Conservation (phyloP, 129 eudicot species). For the Lactuca sativa region DNA sequence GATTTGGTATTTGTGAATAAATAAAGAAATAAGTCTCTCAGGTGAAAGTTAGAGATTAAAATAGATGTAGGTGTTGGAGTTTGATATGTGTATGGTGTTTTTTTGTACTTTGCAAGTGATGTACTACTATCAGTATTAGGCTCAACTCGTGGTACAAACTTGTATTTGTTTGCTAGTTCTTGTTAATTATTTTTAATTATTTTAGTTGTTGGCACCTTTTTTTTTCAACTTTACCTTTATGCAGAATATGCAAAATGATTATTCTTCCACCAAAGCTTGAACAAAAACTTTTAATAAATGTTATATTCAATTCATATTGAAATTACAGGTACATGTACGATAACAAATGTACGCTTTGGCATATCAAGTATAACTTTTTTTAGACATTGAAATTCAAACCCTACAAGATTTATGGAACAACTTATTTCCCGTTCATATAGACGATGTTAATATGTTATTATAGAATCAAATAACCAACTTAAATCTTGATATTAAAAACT, state of each 20-base stretch:
- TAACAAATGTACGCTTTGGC: too few relatives aligned
- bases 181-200: not conserved
- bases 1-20: constrained; percentile 9
- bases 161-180: not conserved
- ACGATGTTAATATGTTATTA: too few relatives aligned
- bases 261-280: not conserved
- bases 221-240: not conserved
- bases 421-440: too few relatives aligned
- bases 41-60: constrained; percentile 14
- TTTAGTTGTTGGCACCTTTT: constrained; percentile 1
- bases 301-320: too few relatives aligned
- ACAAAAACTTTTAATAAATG: too few relatives aligned
- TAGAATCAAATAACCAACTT: too few relatives aligned
- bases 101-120: not conserved
- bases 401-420: not conserved
- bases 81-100: constrained; percentile 1
- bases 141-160: constrained; percentile 6
- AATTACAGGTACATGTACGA: too few relatives aligned
- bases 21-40: constrained; percentile 19
- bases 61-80: constrained; percentile 8
- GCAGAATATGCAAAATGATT: too few relatives aligned
- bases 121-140: not conserved
- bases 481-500: not conserved
- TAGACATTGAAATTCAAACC: too few relatives aligned
- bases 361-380: too few relatives aligned